Evolutionary conservation across 2,329 filamentous ascomycete species (phyloP).

Genomic region (Colletotrichum sp.): DNA sequence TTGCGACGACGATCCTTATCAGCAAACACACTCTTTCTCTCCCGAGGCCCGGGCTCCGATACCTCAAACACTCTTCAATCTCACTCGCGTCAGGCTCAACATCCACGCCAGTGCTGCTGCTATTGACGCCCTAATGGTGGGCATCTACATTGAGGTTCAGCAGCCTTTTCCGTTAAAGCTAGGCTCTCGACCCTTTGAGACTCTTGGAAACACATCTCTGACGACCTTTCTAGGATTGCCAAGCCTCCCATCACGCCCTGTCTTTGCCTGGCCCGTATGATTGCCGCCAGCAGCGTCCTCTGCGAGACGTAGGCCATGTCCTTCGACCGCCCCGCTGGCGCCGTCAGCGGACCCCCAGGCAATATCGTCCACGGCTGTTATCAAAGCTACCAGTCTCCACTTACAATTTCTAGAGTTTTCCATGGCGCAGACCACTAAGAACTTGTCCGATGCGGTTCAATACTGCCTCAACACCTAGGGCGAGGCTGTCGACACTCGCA

Average conservation of each 20-base stretch:
- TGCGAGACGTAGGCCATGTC: background rate
- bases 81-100: background rate
- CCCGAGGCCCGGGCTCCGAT: background rate
- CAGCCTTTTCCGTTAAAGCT: background rate
- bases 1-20: no score
- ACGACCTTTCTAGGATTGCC: background rate
- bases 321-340: background rate
- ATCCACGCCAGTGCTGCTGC: background rate
- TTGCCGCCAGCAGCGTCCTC: background rate
- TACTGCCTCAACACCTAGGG: background rate
- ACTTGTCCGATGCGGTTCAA: background rate
- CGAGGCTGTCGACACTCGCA: background rate
- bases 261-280: background rate
- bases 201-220: background rate
- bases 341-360: background rate
- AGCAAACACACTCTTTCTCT: no score
- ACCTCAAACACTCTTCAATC: background rate
- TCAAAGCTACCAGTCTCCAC: background rate
- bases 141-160: background rate
- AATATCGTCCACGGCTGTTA: background rate
- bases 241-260: background rate
- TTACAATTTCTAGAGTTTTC: background rate
- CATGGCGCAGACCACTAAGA: background rate
- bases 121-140: background rate
- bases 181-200: background rate